Evolutionary conservation across 139 green algal genomes (phyloP).

Genomic region (Chlorella sp.): DNA sequence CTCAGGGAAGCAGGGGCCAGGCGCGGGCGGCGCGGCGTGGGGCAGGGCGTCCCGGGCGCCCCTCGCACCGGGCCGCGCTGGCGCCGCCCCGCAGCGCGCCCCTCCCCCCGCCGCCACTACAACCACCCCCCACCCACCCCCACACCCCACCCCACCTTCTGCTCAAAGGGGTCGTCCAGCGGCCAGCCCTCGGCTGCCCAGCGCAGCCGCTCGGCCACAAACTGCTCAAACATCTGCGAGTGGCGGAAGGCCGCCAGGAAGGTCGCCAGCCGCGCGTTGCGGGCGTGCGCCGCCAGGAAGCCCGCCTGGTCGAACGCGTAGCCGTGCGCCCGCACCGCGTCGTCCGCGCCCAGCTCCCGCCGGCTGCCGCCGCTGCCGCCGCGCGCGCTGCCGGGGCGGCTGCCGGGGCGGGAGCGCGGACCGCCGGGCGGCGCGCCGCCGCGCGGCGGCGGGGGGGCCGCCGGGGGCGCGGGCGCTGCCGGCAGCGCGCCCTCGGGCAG

Average conservation of each 20-base stretch:
- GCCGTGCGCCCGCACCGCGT: slow-evolving; percentile 32
- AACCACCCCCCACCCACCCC: too few relatives aligned
- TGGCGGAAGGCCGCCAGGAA: slow-evolving; percentile 68
- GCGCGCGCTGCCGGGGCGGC: not conserved
- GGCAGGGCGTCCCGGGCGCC: too few relatives aligned
- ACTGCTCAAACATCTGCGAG: slow-evolving; percentile 81
- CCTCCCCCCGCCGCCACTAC: too few relatives aligned
- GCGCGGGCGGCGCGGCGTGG: too few relatives aligned
- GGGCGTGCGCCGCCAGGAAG: slow-evolving; percentile 52
- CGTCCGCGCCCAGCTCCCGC: not conserved
- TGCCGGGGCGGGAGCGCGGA: not conserved
- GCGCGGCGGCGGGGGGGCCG: too few relatives aligned
- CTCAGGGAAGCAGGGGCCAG: too few relatives aligned
- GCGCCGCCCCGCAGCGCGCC: too few relatives aligned
- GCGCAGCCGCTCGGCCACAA: slow-evolving; percentile 67
- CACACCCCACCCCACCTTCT: slow-evolving; percentile 23
- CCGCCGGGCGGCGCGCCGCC: too few relatives aligned
- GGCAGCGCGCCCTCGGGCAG: slow-evolving; percentile 12
- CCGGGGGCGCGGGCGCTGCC: too few relatives aligned
- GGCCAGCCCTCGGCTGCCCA: slow-evolving; percentile 35
- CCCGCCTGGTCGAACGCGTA: slow-evolving; percentile 63
- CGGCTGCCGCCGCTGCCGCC: not conserved
- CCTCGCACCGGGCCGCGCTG: too few relatives aligned
- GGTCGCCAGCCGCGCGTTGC: slow-evolving; percentile 42
- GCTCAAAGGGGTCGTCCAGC: slow-evolving; percentile 49